phyloP scores from a whole-genome alignment of 371 early-diverging fungal genomes.

The Gilbertella persicaria region DNA sequence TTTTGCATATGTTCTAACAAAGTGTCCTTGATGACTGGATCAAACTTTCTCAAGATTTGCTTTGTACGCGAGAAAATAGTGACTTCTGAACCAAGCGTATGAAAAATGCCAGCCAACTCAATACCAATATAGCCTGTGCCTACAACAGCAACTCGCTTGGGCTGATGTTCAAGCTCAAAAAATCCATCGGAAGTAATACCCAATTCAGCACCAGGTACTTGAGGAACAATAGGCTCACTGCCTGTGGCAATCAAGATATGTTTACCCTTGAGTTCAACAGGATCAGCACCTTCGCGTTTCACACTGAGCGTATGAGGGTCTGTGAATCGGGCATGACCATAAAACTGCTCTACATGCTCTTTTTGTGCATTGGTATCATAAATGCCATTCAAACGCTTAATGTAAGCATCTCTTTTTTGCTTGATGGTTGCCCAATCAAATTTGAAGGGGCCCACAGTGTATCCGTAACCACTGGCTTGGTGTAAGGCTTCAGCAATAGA shows the following conservation, averaged over 20 bases:
- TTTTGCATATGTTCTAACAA: conserved; percentile 74
- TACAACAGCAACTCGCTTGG: conserved; percentile 87
- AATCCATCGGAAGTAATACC: conserved; percentile 94
- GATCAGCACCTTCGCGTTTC: conserved; percentile 8
- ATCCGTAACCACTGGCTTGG: conserved; percentile 86
- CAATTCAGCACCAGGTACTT: conserved; percentile 80
- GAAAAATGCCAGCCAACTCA: conserved; percentile 94
- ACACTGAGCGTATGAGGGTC: conserved; percentile 71
- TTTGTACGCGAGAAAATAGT: conserved; percentile 81
- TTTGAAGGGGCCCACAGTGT: conserved; percentile 47
- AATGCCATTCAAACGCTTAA: conserved; percentile 91
- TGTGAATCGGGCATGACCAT: conserved; percentile 84
- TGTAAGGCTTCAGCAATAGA: conserved; percentile 78
- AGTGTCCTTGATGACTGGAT: conserved; percentile 79
- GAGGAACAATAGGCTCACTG: conserved; percentile 68
- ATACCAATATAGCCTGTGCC: conserved; percentile 91
- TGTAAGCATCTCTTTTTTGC: conserved; percentile 90
- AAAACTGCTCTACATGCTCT: conserved; percentile 79
- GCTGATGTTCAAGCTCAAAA: conserved; percentile 87
- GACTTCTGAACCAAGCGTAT: conserved; percentile 80
- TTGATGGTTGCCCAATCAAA: conserved; percentile 60
- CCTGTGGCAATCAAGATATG: conserved; percentile 89
- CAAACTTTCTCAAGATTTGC: conserved; percentile 87
- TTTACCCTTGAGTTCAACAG: conserved; percentile 57
- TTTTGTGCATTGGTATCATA: conserved; percentile 85